Conservation (phyloP, 768 basidiomycete genomes). For the Mycena albidolilacea region DNA sequence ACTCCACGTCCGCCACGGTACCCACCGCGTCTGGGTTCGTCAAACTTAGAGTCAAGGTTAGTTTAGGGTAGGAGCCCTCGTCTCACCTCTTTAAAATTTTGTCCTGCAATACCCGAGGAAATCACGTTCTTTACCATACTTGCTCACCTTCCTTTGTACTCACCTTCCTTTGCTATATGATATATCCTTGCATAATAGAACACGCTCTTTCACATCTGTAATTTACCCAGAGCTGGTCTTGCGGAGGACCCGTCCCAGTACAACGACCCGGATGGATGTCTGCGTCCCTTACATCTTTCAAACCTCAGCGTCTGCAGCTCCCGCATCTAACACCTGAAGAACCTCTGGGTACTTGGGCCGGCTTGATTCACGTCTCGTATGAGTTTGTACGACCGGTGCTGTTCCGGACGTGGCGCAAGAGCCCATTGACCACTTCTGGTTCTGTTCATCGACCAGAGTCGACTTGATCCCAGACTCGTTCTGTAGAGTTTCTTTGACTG, state of each 20-base stretch:
- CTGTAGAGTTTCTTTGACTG: too few species aligned
- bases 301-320: too few species aligned
- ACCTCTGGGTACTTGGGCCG: too few species aligned
- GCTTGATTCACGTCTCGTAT: too few species aligned
- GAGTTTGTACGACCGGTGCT: too few species aligned
- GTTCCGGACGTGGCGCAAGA: too few species aligned
- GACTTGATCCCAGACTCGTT: too few species aligned
- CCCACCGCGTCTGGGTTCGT: not conserved
- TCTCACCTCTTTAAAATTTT: not conserved
- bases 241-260: constrained; percentile 47
- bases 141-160: not conserved
- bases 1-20: not conserved
- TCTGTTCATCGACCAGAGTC: too few species aligned
- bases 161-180: constrained; percentile 21
- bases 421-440: too few species aligned
- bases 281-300: too few species aligned
- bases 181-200: not conserved
- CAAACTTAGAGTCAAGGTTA: not conserved
- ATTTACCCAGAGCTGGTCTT: constrained; percentile 55
- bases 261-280: too few species aligned
- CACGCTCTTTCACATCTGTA: constrained; percentile 34
- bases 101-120: not conserved
- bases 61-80: not conserved
- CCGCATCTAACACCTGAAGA: too few species aligned
- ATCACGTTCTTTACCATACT: constrained; percentile 6